A percentile compares a stretch with the other conserved stretches of the same genome.
phyloP scores from a whole-genome alignment of 1,284 basidiomycete genomes.

The Nidula niveotomentosa region DNA sequence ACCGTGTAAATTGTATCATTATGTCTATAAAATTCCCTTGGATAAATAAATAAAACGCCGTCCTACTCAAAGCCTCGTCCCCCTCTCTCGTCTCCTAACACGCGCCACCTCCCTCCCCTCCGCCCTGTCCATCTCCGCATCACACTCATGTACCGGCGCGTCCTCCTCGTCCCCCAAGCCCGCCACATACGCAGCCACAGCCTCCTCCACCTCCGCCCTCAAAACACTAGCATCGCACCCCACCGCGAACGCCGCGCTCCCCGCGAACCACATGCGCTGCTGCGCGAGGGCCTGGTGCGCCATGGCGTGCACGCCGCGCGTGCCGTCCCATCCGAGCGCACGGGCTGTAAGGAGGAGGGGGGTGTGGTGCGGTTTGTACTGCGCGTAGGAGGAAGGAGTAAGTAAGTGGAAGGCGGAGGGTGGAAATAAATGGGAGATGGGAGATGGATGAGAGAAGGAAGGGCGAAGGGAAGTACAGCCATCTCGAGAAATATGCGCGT shows the following conservation, averaged over 20 bases:
- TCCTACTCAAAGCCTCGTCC: no score
- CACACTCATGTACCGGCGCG: not conserved
- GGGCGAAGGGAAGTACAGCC: constrained; percentile 17
- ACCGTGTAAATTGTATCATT: no score
- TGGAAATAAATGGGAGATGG: not conserved
- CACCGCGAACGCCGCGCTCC: constrained; percentile 7
- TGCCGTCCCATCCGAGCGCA: constrained; percentile 28
- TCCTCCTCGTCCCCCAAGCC: not conserved
- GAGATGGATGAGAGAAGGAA: not conserved
- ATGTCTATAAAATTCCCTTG: no score
- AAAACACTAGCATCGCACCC: constrained; percentile 10
- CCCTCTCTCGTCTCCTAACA: not conserved
- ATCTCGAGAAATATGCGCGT: constrained; percentile 31
- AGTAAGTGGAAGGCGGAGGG: not conserved
- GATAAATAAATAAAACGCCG: no score
- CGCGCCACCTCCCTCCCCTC: not conserved
- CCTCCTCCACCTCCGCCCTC: not conserved
- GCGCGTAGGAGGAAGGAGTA: no score
- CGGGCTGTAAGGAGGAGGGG: constrained; percentile 26
- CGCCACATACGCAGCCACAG: not conserved
- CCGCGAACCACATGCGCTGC: constrained; percentile 19
- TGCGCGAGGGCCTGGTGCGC: constrained; percentile 19
- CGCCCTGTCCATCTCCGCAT: not conserved
- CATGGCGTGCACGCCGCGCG: constrained; percentile 21
- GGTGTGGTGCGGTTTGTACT: constrained; percentile 26